Evolutionary conservation across 2,329 filamentous ascomycete species (phyloP).

Genomic region (Microascus cirrosus): DNA sequence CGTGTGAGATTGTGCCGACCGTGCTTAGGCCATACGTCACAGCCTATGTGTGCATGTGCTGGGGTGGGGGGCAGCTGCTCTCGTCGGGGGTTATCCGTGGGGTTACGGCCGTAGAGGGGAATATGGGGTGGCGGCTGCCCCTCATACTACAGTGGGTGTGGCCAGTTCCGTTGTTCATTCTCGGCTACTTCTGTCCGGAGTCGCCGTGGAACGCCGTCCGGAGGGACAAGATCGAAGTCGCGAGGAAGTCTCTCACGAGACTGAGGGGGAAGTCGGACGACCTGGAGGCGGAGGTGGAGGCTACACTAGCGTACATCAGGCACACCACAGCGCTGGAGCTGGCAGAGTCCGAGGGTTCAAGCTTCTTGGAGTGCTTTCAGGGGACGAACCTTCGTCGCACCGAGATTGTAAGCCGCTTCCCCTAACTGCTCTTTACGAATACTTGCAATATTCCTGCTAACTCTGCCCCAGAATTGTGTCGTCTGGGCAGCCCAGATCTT

Average conservation of each 20-base stretch:
- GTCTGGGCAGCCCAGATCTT: constrained; percentile 54
- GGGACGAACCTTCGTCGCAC: constrained; percentile 69
- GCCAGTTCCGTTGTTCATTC: constrained; percentile 56
- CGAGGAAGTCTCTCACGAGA: constrained; percentile 53
- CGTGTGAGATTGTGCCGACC: constrained; percentile 62
- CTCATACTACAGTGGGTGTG: constrained; percentile 71
- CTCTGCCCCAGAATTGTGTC: constrained; percentile 31
- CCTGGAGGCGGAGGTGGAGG: constrained; percentile 38
- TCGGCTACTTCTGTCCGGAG: constrained; percentile 58
- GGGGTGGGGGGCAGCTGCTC: constrained; percentile 63
- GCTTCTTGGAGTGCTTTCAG: constrained; percentile 75
- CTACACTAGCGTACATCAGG: constrained; percentile 85
- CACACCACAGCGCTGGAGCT: constrained; percentile 76
- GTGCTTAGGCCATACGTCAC: constrained; percentile 61
- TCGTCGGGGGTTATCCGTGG: constrained; percentile 61
- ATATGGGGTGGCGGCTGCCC: constrained; percentile 61
- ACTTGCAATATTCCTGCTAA: neutral
- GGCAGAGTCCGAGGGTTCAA: constrained; percentile 60
- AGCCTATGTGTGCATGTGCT: constrained; percentile 68
- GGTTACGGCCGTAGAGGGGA: constrained; percentile 52
- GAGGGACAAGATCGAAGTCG: constrained; percentile 50
- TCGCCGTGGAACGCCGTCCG: constrained; percentile 70
- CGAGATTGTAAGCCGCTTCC: constrained; percentile 37
- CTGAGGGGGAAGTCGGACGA: constrained; percentile 44
- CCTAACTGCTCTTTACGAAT: neutral